phyloP scores from a whole-genome alignment of 2,329 filamentous ascomycete genomes.

The Ophiostoma sp. region DNA sequence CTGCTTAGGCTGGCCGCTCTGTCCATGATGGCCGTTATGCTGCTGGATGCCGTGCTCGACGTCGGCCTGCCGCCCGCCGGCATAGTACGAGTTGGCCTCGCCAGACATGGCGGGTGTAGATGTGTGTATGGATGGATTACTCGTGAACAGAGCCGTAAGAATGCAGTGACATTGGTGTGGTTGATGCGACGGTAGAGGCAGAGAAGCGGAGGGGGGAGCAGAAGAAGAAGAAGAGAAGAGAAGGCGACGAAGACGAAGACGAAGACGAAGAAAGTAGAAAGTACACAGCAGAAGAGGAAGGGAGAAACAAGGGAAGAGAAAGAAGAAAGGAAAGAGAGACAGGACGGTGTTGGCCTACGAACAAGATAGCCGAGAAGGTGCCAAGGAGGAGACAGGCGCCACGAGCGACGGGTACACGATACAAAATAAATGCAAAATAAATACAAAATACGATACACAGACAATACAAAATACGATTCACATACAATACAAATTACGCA shows the following conservation, averaged over 20 bases:
- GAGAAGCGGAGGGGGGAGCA: not conserved
- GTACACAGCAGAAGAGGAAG: not conserved
- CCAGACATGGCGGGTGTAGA: constrained; percentile 18
- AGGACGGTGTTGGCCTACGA: not conserved
- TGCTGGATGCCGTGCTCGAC: constrained; percentile 10
- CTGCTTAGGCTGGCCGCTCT: not conserved
- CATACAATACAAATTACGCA: not conserved
- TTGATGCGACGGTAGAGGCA: not conserved
- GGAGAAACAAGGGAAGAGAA: too few relatives aligned
- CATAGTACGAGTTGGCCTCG: constrained; percentile 23
- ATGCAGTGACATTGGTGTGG: not conserved
- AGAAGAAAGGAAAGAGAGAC: too few relatives aligned
- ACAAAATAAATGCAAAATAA: not conserved
- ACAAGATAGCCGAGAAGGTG: not conserved
- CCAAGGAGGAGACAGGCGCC: not conserved
- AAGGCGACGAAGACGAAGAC: not conserved
- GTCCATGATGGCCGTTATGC: not conserved
- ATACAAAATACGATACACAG: not conserved
- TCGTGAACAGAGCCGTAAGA: not conserved
- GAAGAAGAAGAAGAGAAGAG: not conserved
- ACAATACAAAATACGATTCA: not conserved
- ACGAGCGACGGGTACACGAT: too few relatives aligned
- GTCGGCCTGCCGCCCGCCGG: constrained; percentile 14
- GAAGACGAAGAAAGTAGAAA: too few relatives aligned
- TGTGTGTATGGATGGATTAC: not conserved